Base-by-base conservation (phyloP, 1,284 basidiomycete species). In the Papiliotrema fonsecae region DNA sequence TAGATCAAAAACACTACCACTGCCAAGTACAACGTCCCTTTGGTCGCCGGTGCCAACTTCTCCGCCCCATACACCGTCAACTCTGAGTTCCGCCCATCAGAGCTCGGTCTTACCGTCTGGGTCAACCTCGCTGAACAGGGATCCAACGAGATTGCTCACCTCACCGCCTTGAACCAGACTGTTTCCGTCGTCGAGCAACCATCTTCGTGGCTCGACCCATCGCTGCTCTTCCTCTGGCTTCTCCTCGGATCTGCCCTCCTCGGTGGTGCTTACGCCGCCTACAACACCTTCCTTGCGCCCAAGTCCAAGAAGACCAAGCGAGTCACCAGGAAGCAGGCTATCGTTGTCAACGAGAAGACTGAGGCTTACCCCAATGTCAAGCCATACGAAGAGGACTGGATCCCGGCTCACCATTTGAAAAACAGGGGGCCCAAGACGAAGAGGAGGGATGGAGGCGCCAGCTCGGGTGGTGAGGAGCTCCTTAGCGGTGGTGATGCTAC, bases 331-430 rank as follows among this genome's bases (percentile, higher is more conserved):
- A 48, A 42, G 31, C 57, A 54, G 35, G 49, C 58, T 16, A 61
- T 81, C 51, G 82, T 81, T 51, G 75, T 81, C 10, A 80, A 84
- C n/a, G 77, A 79, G 28, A 77, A 79, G 38, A 73, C 79, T 4
- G 79, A 81, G n/a, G 82, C 81, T 10, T 70, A 70, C 46, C 83
- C 83, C 30, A 81, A 83, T 19, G 80, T 84, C 4, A 81, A 82
- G 50, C 84, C 82, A 44, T 91, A 91, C 61, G 82, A 89, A 63
- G 88, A 92, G 67, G 88, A 92, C 64, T 93, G 89, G 89, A 92
- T 93, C 62, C 89, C 89, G 16, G 85, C 84, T 59, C 85, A 88
- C 61, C 88, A 91, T 62, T 75, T 90, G 56, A 85, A 82, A 75
- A 86, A 49, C 46, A 55, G 57, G 42, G 42, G 47, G 40, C 52